phyloP scores from a whole-genome alignment of 257 asterid species.

The Phtheirospermum japonicum region DNA sequence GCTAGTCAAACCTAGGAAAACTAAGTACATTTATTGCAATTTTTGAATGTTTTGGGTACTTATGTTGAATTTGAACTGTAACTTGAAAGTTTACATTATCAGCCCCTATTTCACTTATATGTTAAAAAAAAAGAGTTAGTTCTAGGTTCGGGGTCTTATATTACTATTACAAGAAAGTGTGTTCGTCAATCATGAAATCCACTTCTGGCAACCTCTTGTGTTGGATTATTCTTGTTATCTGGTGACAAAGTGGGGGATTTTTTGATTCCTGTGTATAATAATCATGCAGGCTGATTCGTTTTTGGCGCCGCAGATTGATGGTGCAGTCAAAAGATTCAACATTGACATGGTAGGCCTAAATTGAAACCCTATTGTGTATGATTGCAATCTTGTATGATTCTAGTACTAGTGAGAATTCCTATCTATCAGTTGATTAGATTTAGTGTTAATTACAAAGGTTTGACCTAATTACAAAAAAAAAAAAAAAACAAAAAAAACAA shows the following conservation, averaged over 20 bases:
- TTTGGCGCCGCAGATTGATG: slow-evolving; percentile 75
- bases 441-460: background rate
- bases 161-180: background rate
- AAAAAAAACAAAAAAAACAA: too few species aligned
- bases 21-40: background rate
- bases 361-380: background rate
- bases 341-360: slow-evolving; percentile 45
- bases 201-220: too few species aligned
- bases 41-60: background rate
- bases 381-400: slow-evolving; percentile 5
- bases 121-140: background rate
- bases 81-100: slow-evolving; percentile 2
- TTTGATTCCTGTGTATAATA: background rate
- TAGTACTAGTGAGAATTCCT: background rate
- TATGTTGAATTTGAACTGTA: background rate
- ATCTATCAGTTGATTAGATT: background rate
- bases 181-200: too few species aligned
- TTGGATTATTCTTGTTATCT: background rate
- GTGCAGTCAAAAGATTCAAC: slow-evolving; percentile 46
- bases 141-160: slow-evolving; percentile 6
- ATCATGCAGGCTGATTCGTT: slow-evolving; percentile 65
- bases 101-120: background rate
- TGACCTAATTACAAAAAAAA: too few species aligned
- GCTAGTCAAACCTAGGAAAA: background rate
- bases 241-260: background rate